Evolutionary conservation across 2,329 filamentous ascomycete species (phyloP).

Genomic region (Chaetomiaceae sp.): DNA sequence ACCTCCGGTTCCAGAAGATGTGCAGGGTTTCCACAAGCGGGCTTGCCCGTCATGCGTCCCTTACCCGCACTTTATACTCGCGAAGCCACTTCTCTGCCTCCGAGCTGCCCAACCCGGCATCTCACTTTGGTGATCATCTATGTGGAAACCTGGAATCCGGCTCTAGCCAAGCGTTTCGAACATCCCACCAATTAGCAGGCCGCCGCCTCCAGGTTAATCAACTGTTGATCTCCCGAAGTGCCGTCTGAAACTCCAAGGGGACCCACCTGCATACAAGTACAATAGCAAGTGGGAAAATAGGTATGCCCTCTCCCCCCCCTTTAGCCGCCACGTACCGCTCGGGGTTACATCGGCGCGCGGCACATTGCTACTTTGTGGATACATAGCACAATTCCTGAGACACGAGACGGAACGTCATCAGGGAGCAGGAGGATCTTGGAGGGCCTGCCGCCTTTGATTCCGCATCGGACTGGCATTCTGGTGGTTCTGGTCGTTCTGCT

Average conservation of each 20-base stretch:
- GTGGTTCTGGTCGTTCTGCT: too few relatives aligned
- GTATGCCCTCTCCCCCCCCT: too few relatives aligned
- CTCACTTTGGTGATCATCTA: slow-evolving; percentile 7
- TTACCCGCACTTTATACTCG: neutral
- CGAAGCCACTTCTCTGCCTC: slow-evolving; percentile 1
- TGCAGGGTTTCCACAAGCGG: neutral
- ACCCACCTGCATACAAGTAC: slow-evolving; percentile 7
- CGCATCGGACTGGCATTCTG: too few relatives aligned
- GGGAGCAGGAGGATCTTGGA: too few relatives aligned
- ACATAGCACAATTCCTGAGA: too few relatives aligned
- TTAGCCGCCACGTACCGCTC: slow-evolving; percentile 7
- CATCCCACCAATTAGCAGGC: slow-evolving; percentile 13
- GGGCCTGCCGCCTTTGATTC: too few relatives aligned
- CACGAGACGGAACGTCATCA: too few relatives aligned
- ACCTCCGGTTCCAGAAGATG: neutral
- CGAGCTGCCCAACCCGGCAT: slow-evolving; percentile 15
- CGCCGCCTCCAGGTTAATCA: neutral
- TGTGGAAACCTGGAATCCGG: neutral
- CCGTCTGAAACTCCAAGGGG: slow-evolving; percentile 16
- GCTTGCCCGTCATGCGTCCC: neutral
- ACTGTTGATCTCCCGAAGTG: slow-evolving; percentile 18
- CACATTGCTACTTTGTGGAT: too few relatives aligned
- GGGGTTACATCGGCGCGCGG: slow-evolving; percentile 1
- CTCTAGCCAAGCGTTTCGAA: neutral
- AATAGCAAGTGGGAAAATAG: neutral